These are phyloP conservation scores for Dentiscutata heterogama DNA, from an alignment of 371 early-diverging fungal species.

Conservation along the genomic window DNA sequence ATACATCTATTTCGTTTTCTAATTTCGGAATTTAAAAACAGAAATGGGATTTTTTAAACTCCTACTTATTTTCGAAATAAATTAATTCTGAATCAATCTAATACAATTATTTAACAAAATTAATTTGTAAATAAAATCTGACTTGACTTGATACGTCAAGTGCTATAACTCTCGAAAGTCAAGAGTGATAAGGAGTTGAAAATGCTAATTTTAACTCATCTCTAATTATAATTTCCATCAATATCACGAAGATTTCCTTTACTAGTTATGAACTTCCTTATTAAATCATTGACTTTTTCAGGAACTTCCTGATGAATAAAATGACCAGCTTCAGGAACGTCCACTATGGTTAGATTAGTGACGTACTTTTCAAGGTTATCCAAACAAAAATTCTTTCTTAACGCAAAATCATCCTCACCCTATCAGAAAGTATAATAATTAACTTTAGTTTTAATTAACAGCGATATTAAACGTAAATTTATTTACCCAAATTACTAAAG, in stretches of 20 bases:
- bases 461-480: not conserved
- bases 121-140: too few relatives aligned
- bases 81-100: too few relatives aligned
- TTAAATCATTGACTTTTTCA: slow-evolving; percentile 33
- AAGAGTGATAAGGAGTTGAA: too few relatives aligned
- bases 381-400: slow-evolving; percentile 25
- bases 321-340: slow-evolving; percentile 28
- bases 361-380: slow-evolving; percentile 3
- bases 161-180: too few relatives aligned
- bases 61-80: too few relatives aligned
- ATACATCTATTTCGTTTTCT: too few relatives aligned
- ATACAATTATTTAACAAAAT: too few relatives aligned
- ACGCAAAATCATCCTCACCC: slow-evolving; percentile 44
- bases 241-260: slow-evolving; percentile 18
- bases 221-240: not conserved
- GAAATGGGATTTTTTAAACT: too few relatives aligned
- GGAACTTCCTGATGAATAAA: slow-evolving; percentile 45
- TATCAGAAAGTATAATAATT: not conserved
- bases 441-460: not conserved
- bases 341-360: slow-evolving; percentile 26
- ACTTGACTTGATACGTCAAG: too few relatives aligned
- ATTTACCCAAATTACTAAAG: slow-evolving; percentile 45
- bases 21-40: too few relatives aligned
- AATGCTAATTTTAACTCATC: too few relatives aligned
- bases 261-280: slow-evolving; percentile 31